Percentiles rank a stretch among this genome's conserved stretches.
These are phyloP conservation scores for Helicocarpus griseus DNA, from an alignment of 2,329 filamentous ascomycete genomes.

Conservation along the genomic window DNA sequence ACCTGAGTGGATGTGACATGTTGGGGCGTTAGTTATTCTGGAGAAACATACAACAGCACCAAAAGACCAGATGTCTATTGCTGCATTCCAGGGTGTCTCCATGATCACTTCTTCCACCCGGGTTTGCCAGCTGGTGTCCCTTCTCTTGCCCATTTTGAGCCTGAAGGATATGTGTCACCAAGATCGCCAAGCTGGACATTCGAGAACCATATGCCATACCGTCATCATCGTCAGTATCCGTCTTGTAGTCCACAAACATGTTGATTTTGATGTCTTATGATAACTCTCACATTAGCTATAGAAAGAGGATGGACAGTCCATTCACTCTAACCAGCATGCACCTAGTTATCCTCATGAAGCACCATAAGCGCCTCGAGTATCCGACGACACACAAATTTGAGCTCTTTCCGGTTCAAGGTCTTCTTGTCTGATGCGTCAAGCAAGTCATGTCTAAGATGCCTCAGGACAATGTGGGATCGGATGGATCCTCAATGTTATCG, in stretches of 20 bases:
- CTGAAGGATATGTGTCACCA: constrained; percentile 9
- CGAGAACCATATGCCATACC: constrained; percentile 12
- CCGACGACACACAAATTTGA: constrained; percentile 9
- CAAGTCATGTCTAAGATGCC: constrained; percentile 18
- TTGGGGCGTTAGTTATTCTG: neutral
- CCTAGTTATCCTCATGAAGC: constrained; percentile 10
- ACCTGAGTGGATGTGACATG: neutral
- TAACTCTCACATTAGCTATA: neutral
- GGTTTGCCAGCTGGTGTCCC: constrained; percentile 13
- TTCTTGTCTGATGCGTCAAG: constrained; percentile 11
- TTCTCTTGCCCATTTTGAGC: constrained; percentile 10
- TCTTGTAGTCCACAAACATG: constrained; percentile 15
- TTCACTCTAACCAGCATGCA: constrained; percentile 9
- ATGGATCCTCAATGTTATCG: constrained; percentile 19
- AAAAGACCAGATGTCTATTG: constrained; percentile 17
- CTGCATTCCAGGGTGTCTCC: constrained; percentile 13
- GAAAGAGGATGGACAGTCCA: neutral
- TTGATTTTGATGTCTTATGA: constrained; percentile 15
- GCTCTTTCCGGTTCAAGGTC: constrained; percentile 13
- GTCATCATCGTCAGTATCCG: neutral
- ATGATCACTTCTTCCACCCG: constrained; percentile 14
- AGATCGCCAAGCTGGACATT: constrained; percentile 16
- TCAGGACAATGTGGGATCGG: constrained; percentile 17
- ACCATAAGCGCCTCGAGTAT: constrained; percentile 10
- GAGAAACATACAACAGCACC: constrained; percentile 8